Percentiles rank a stretch among this genome's conserved stretches.
Evolutionary conservation across 129 eudicot species (phyloP).

Genomic region (Calendula officinalis): DNA sequence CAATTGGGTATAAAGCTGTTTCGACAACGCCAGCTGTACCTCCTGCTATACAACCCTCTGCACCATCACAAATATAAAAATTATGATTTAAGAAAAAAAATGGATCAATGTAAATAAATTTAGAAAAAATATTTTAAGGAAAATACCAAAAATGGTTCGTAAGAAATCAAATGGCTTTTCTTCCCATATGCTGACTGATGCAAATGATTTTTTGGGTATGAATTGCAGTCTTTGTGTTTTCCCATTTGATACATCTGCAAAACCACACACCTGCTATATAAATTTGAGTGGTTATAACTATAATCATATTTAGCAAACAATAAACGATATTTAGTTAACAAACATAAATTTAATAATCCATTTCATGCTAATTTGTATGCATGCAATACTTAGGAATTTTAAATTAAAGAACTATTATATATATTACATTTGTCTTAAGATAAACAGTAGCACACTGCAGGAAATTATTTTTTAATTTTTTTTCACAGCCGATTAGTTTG

Average conservation of each 20-base stretch:
- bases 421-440: no score
- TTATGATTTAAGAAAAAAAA: not conserved
- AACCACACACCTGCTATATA: conserved; percentile 50
- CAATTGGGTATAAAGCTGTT: conserved; percentile 94
- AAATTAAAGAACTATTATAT: no score
- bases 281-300: no score
- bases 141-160: conserved; percentile 73
- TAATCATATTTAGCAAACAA: not conserved
- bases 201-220: conserved; percentile 57
- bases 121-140: conserved; percentile 3
- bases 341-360: no score
- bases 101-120: conserved; percentile 3
- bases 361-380: no score
- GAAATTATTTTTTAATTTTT: no score
- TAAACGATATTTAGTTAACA: not conserved
- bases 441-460: no score
- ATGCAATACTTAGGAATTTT: no score
- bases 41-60: conserved; percentile 97
- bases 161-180: conserved; percentile 88
- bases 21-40: conserved; percentile 99
- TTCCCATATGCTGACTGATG: conserved; percentile 70
- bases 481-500: no score
- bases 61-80: conserved; percentile 18
- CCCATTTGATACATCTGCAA: conserved; percentile 67
- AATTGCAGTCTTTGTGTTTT: conserved; percentile 48